phyloP scores from a whole-genome alignment of 1,139 yeast genomes.

The Zygosaccharomyces pseudobailii region DNA sequence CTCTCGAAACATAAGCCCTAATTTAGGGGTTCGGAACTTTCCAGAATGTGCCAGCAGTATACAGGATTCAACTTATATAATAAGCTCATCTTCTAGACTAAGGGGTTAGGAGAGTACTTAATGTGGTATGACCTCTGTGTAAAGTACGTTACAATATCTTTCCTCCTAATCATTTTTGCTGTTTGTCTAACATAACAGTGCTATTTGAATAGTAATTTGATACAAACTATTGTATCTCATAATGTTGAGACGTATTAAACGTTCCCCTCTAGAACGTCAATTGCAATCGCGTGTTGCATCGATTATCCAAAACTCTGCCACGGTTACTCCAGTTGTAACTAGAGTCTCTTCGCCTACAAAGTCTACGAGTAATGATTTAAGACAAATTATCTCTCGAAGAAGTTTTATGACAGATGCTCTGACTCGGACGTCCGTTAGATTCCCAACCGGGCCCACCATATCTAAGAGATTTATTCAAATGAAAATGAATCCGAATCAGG shows the following conservation, averaged over 20 bases:
- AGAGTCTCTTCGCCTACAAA: background rate
- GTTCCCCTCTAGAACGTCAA: slow-evolving; percentile 10
- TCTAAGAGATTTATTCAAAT: slow-evolving; percentile 25
- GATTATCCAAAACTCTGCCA: background rate
- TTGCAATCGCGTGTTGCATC: slow-evolving; percentile 3
- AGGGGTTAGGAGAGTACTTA: background rate
- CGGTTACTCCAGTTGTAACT: background rate
- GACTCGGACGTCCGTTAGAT: background rate
- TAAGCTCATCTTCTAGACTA: background rate
- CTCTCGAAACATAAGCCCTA: background rate
- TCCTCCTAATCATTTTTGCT: background rate
- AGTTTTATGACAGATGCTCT: background rate
- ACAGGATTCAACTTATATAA: background rate
- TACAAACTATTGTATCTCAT: background rate
- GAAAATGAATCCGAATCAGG: slow-evolving; percentile 38
- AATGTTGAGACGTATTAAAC: slow-evolving; percentile 9
- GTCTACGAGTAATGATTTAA: background rate
- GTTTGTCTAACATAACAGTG: background rate
- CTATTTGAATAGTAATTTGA: background rate
- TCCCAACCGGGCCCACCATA: slow-evolving; percentile 2
- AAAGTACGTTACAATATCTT: background rate
- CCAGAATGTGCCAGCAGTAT: background rate
- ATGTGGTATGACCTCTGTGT: background rate
- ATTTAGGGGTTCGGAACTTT: background rate
- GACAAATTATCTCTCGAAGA: background rate